Evolutionary conservation across 257 asterid genomes (phyloP), one percentile per base, ranked within the genome.

Genomic region (Echites panduratus): DNA sequence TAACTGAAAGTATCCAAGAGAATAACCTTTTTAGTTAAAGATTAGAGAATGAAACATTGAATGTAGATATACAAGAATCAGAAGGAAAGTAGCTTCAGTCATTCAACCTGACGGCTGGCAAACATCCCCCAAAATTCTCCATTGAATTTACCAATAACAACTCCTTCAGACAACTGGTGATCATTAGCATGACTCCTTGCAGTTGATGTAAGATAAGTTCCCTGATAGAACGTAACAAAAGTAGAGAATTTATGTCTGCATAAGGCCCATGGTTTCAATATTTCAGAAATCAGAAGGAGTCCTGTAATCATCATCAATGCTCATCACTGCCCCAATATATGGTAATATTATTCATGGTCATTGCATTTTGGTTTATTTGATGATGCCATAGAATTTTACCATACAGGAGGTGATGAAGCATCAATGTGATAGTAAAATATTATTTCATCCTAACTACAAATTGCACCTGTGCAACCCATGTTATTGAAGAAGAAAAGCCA

Each of bases 381-480:
- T 26, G 64, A n/a, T 22, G 12, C n/a, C n/a, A n/a, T 32, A 40
- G 38, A 7, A 2, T 38, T 27, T 63, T 35, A 63, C 26, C 68
- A 63, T 32, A 63, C 26, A 63, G 35, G 45, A 62, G 47, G 41
- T 9, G 3, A 16, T 12, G 41, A 59, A 59, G 66, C 40, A 59
- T 26, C n/a, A 59, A 29, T 61, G 22, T 27, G 22, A 27, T 2
- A 38, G 19, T 19, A 20, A 40, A 4, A 35, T 19, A 5, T 14
- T 32, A 35, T 19, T 38, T 63, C 2, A 49, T 63, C 22, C 45
- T 16, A 32, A 43, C 17, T 70, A 80, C 40, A 49, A 52, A 40
- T 32, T 72, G 50, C 49, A 90, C 99, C 99, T 95, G 88, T 38
- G 88, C 96, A 87, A 95, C 99, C 98, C 99, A 95, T 81, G 92